Conservation (phyloP, 2,329 filamentous ascomycete species). For the Cladophialophora bantiana region DNA sequence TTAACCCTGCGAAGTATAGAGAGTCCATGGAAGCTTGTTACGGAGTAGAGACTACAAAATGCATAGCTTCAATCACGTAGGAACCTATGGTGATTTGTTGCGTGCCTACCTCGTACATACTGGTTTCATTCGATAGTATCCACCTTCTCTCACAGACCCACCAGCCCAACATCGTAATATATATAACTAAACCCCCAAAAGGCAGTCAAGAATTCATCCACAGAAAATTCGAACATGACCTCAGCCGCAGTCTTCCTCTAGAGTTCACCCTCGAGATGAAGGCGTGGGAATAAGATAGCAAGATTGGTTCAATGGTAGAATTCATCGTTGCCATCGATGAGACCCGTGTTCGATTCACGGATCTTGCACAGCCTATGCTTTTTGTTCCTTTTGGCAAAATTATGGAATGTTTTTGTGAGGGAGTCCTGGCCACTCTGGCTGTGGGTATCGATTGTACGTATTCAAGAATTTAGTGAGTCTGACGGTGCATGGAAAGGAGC, state of each 20-base stretch:
- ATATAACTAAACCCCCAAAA: neutral
- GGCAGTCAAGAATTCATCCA: slow-evolving; percentile 18
- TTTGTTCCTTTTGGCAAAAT: slow-evolving; percentile 2
- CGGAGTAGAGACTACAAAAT: no score
- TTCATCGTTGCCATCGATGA: slow-evolving; percentile 63
- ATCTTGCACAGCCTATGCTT: slow-evolving; percentile 44
- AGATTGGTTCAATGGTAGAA: slow-evolving; percentile 55
- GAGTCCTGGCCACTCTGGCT: neutral
- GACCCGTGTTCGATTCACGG: slow-evolving; percentile 58
- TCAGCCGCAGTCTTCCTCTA: neutral
- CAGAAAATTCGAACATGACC: neutral
- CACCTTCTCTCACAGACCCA: neutral
- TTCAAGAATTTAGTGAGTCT: neutral
- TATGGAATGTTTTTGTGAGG: neutral
- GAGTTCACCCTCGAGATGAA: neutral
- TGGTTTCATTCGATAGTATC: neutral
- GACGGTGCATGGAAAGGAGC: no score
- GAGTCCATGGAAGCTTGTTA: neutral
- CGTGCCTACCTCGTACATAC: neutral
- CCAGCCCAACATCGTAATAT: neutral
- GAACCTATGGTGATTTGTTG: neutral
- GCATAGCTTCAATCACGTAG: neutral
- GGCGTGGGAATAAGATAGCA: neutral
- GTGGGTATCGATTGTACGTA: neutral
- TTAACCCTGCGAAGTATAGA: neutral